These are phyloP conservation scores for Xylaria sp. DNA, from an alignment of 2,329 filamentous ascomycete genomes.

Conservation along the genomic window DNA sequence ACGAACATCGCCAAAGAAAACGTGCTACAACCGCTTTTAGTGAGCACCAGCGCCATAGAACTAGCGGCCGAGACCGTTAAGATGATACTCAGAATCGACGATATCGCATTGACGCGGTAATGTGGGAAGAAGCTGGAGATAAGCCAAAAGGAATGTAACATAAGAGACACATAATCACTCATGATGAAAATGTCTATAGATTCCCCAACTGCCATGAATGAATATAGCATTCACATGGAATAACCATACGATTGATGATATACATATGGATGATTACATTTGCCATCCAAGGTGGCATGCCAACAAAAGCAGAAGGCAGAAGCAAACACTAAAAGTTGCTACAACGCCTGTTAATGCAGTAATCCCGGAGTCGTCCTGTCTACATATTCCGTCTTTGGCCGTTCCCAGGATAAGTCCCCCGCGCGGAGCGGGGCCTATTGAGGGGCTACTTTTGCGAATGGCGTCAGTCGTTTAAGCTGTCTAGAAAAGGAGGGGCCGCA, in stretches of 20 bases:
- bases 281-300: not conserved
- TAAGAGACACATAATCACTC: constrained; percentile 25
- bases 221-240: constrained; percentile 1
- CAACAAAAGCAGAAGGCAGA: not conserved
- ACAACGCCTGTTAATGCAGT: not conserved
- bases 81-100: constrained; percentile 81
- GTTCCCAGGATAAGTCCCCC: not conserved
- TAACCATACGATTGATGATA: not conserved
- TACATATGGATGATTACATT: not conserved
- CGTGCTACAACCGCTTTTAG: constrained; percentile 92
- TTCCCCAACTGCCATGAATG: constrained; percentile 25
- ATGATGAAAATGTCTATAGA: constrained; percentile 32
- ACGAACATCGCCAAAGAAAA: constrained; percentile 97
- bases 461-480: constrained; percentile 30
- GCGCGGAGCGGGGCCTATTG: constrained; percentile 32
- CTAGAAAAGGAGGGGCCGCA: constrained; percentile 12
- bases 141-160: constrained; percentile 38
- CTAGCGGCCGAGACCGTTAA: constrained; percentile 98
- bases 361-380: constrained; percentile 9
- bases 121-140: constrained; percentile 28
- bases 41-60: constrained; percentile 97
- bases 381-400: constrained; percentile 20
- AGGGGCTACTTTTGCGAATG: constrained; percentile 32
- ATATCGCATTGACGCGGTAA: constrained; percentile 72
- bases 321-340: not conserved